A percentile compares a stretch with the other conserved stretches of the same genome.
phyloP scores from a whole-genome alignment of 75 land plant species.

The Cupressus sempervirens region DNA sequence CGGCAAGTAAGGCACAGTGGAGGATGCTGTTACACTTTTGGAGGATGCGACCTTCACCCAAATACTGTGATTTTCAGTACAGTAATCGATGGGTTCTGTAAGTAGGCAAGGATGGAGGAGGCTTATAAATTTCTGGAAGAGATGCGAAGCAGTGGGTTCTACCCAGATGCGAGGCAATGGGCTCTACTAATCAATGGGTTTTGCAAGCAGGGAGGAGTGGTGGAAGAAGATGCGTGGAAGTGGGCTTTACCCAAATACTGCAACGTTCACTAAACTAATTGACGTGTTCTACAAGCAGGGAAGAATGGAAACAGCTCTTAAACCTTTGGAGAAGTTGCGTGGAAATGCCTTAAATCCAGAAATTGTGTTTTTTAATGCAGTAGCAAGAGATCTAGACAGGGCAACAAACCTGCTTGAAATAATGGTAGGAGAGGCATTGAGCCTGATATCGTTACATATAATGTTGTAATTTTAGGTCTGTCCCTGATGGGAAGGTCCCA shows the following conservation, averaged over 20 bases:
- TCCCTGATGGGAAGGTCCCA: conserved; percentile 38
- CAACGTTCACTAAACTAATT: conserved; percentile 44
- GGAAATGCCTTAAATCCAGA: conserved; percentile 36
- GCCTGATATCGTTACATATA: conserved; percentile 51
- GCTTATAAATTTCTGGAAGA: no score
- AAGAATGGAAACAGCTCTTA: conserved; percentile 41
- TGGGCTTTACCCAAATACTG: conserved; percentile 24
- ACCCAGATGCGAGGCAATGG: no score
- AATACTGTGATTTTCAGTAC: conserved; percentile 39
- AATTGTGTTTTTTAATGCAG: conserved; percentile 44
- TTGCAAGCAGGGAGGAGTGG: no score
- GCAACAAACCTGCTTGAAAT: conserved; percentile 39
- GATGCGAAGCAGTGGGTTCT: no score
- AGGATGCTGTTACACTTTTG: no score
- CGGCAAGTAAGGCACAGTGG: conserved; percentile 36
- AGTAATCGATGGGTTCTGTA: conserved; percentile 48
- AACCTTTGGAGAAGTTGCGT: conserved; percentile 43
- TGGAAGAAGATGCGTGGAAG: no score
- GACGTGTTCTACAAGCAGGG: conserved; percentile 45
- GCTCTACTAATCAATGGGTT: conserved; percentile 39
- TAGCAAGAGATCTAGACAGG: conserved; percentile 35
- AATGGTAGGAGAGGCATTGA: conserved; percentile 50
- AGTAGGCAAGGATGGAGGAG: conserved; percentile 31
- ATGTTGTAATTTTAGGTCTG: conserved; percentile 38
- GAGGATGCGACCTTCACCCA: conserved; percentile 11